phyloP scores from a whole-genome alignment of 169 alveolate genomes.

The Neospora caninum region DNA sequence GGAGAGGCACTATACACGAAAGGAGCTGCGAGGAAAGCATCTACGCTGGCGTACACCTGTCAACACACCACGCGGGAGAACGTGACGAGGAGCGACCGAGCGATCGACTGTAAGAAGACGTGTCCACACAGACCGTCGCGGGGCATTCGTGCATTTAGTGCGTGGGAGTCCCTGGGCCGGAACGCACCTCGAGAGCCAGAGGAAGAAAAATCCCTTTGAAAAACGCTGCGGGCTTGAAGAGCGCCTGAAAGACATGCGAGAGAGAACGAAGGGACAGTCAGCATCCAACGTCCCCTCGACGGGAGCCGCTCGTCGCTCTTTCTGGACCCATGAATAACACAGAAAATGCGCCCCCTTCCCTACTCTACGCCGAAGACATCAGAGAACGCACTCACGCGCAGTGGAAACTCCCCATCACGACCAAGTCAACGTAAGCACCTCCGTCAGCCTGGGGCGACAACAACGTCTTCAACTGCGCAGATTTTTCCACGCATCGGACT shows the following conservation, averaged over 20 bases:
- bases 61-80: too few relatives aligned
- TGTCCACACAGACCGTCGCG: background rate
- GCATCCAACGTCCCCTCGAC: background rate
- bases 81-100: too few relatives aligned
- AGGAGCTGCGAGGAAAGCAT: too few relatives aligned
- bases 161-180: constrained; percentile 41
- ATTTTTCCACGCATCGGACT: background rate
- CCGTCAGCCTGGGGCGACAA: constrained; percentile 52
- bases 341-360: background rate
- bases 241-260: constrained; percentile 39
- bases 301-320: too few relatives aligned
- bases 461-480: constrained; percentile 28
- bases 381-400: background rate
- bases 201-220: constrained; percentile 94
- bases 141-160: too few relatives aligned
- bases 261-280: background rate
- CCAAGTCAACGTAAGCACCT: background rate
- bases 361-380: background rate
- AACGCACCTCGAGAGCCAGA: constrained; percentile 69
- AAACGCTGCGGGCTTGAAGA: constrained; percentile 95
- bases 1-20: too few relatives aligned
- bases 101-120: background rate
- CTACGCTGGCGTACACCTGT: too few relatives aligned
- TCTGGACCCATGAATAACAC: background rate
- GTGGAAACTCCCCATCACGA: background rate